A percentile compares a stretch with the other conserved stretches of the same genome.
Evolutionary conservation across 257 asterid species (phyloP).

Genomic region (Marsdenia floribunda): DNA sequence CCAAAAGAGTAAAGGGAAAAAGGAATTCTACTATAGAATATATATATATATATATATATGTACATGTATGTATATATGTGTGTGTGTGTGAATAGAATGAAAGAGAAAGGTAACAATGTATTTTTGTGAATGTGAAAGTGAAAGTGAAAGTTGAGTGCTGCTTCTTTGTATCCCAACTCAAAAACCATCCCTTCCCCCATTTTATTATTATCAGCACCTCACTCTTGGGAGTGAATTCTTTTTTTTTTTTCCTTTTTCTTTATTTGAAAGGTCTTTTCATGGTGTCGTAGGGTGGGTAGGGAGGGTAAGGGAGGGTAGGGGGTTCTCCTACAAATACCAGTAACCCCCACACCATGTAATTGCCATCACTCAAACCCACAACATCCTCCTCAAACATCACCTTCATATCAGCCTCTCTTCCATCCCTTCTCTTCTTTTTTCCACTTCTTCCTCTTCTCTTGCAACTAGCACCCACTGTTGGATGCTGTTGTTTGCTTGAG

Average conservation of each 20-base stretch:
- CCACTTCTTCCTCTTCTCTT: constrained; percentile 5
- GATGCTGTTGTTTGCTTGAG: constrained; percentile 47
- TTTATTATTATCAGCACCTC: not conserved
- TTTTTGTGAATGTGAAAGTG: not conserved
- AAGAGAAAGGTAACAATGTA: constrained; percentile 2
- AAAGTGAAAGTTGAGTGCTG: not conserved
- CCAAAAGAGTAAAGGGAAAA: not conserved
- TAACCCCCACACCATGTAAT: constrained; percentile 31
- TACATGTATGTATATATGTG: not conserved
- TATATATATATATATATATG: no score
- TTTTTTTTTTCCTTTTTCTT: no score
- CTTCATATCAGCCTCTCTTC: constrained; percentile 17
- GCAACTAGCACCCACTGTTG: constrained; percentile 31
- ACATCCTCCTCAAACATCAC: constrained; percentile 18
- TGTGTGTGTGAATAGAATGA: not conserved
- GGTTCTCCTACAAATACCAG: constrained; percentile 60
- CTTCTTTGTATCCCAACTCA: not conserved
- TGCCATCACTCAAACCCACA: constrained; percentile 34
- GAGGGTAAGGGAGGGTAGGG: no score
- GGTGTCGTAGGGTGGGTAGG: constrained; percentile 52
- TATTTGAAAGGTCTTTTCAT: constrained; percentile 15
- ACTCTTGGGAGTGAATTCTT: not conserved
- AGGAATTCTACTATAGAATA: not conserved
- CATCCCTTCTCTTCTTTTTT: constrained; percentile 4
- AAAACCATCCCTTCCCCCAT: not conserved